These are phyloP conservation scores for Cetraspora pellucida DNA, from an alignment of 192 early-diverging fungal genomes.

Conservation along the genomic window DNA sequence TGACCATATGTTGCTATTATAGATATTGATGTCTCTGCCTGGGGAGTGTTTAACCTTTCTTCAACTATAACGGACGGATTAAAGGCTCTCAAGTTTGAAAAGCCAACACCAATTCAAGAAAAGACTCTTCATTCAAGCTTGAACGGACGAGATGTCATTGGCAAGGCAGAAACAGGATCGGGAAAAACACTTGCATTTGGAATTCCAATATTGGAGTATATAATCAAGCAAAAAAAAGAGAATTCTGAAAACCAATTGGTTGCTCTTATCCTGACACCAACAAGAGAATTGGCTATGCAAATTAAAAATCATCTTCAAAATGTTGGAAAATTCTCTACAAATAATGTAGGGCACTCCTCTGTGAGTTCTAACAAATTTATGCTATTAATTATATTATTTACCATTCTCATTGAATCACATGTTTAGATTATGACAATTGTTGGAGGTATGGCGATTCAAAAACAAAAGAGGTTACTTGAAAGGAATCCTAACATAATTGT, in stretches of 20 bases:
- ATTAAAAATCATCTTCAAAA: slow-evolving; percentile 79
- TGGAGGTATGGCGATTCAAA: slow-evolving; percentile 92
- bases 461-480: slow-evolving; percentile 79
- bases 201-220: slow-evolving; percentile 82
- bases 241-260: slow-evolving; percentile 36
- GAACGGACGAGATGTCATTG: slow-evolving; percentile 82
- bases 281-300: slow-evolving; percentile 95
- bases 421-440: slow-evolving; percentile 79
- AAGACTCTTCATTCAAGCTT: slow-evolving; percentile 71
- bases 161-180: slow-evolving; percentile 92
- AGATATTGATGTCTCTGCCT: slow-evolving; percentile 71
- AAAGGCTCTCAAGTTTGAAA: slow-evolving; percentile 66
- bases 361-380: neutral
- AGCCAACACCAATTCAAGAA: slow-evolving; percentile 89
- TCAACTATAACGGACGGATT: slow-evolving; percentile 66
- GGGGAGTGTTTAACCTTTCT: slow-evolving; percentile 66
- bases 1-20: slow-evolving; percentile 19
- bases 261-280: slow-evolving; percentile 87
- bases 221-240: slow-evolving; percentile 51
- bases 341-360: neutral
- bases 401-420: neutral
- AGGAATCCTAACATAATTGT: slow-evolving; percentile 72
- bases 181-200: slow-evolving; percentile 97
- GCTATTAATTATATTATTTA: neutral
- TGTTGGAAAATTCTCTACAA: slow-evolving; percentile 46